Conservation (phyloP, 805 yeast genomes). For the Starmerella gropengiesseri region DNA sequence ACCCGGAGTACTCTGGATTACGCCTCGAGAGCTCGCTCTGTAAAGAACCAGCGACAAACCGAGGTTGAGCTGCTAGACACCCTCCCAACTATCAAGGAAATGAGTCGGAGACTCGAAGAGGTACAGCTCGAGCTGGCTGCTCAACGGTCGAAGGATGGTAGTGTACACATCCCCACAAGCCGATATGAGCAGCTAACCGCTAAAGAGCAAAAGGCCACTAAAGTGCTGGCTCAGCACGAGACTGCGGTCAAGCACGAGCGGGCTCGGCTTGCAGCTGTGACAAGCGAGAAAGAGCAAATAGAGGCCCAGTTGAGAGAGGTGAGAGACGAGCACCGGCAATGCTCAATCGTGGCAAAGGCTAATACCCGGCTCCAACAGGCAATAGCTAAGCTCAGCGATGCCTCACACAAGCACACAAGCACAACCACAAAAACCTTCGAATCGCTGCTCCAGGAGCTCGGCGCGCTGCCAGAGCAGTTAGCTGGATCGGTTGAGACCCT, state of each 20-base stretch:
- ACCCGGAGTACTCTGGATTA: conserved; percentile 77
- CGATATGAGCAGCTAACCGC: conserved; percentile 33
- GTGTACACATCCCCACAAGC: conserved; percentile 49
- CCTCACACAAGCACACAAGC: neutral
- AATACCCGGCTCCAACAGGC: neutral
- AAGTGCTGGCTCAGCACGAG: conserved; percentile 9
- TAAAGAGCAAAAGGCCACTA: conserved; percentile 6
- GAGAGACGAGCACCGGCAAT: neutral
- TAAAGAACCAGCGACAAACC: conserved; percentile 60
- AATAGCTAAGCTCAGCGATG: neutral
- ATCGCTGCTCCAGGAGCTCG: neutral
- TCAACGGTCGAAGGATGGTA: conserved; percentile 55
- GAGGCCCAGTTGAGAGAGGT: neutral
- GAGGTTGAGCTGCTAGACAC: conserved; percentile 53
- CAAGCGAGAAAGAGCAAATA: neutral
- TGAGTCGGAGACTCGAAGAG: conserved; percentile 44
- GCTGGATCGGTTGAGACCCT: neutral
- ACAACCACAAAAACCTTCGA: neutral
- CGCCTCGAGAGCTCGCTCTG: conserved; percentile 76
- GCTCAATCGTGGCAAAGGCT: neutral
- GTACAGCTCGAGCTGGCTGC: conserved; percentile 52
- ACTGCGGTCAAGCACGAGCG: conserved; percentile 2
- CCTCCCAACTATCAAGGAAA: conserved; percentile 39
- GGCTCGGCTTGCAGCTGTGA: neutral
- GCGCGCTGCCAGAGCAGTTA: neutral